Conservation (phyloP, 441 rosid species). For the Gossypium armourianum region DNA sequence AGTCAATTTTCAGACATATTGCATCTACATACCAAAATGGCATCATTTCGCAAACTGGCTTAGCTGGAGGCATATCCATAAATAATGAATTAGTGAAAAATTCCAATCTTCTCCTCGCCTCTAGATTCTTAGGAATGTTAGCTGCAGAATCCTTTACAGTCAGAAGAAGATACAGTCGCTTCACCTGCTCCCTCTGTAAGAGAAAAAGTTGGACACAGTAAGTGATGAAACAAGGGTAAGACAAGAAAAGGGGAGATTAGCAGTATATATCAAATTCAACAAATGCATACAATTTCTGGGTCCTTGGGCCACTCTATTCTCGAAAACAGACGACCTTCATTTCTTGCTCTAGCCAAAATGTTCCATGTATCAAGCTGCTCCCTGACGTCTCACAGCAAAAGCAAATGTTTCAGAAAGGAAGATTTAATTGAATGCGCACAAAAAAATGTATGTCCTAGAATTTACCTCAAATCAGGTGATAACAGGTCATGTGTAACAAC, state of each 20-base stretch:
- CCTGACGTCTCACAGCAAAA: slow-evolving; percentile 32
- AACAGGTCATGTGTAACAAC: slow-evolving; percentile 84
- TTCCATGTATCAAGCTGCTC: slow-evolving; percentile 97
- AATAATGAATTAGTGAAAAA: slow-evolving; percentile 84
- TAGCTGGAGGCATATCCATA: slow-evolving; percentile 90
- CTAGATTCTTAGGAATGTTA: slow-evolving; percentile 91
- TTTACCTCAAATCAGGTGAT: slow-evolving; percentile 70
- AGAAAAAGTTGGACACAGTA: slow-evolving; percentile 13
- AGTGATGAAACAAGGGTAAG: slow-evolving; percentile 23
- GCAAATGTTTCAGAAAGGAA: slow-evolving; percentile 8
- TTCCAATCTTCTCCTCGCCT: slow-evolving; percentile 92
- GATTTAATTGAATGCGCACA: not conserved
- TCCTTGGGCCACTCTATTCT: slow-evolving; percentile 85
- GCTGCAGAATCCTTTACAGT: slow-evolving; percentile 91
- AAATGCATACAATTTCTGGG: slow-evolving; percentile 66
- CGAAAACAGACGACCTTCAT: slow-evolving; percentile 78
- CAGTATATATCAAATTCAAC: not conserved
- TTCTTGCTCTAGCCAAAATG: slow-evolving; percentile 73
- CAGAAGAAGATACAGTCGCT: slow-evolving; percentile 90
- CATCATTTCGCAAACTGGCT: slow-evolving; percentile 76
- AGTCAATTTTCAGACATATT: slow-evolving; percentile 2
- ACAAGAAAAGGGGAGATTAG: slow-evolving; percentile 5
- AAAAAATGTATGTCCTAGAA: not conserved
- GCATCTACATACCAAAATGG: slow-evolving; percentile 57
- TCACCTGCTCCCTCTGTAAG: slow-evolving; percentile 81